Evolutionary conservation across 2,329 filamentous ascomycete species (phyloP).

Genomic region (Aspergillus sp.): DNA sequence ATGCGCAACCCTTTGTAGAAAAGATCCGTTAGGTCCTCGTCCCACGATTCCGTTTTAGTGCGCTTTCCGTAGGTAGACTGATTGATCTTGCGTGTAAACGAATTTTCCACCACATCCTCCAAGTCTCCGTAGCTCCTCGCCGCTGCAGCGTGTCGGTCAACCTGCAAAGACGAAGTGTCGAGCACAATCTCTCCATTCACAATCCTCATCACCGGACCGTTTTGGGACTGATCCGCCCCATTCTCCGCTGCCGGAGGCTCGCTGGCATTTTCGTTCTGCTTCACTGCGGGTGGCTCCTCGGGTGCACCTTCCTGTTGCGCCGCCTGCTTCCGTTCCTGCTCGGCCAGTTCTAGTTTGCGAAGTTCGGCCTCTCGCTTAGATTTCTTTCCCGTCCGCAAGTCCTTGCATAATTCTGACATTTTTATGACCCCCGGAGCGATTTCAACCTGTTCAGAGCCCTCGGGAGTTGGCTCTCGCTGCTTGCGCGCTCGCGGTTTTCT

Average conservation of each 20-base stretch:
- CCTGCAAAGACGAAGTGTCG: conserved; percentile 51
- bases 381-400: conserved; percentile 54
- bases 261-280: conserved; percentile 29
- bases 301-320: conserved; percentile 35
- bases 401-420: conserved; percentile 59
- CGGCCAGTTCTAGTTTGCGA: conserved; percentile 56
- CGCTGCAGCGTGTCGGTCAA: conserved; percentile 57
- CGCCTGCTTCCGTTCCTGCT: conserved; percentile 47
- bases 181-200: conserved; percentile 60
- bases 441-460: conserved; percentile 48
- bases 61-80: conserved; percentile 48
- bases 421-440: conserved; percentile 56
- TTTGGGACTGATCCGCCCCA: conserved; percentile 24
- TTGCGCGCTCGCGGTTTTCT: conserved; percentile 29
- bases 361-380: conserved; percentile 59
- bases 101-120: conserved; percentile 47
- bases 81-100: conserved; percentile 48
- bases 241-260: conserved; percentile 20
- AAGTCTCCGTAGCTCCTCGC: conserved; percentile 47
- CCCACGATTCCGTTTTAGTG: conserved; percentile 57
- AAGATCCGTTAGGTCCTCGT: conserved; percentile 56
- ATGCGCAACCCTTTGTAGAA: conserved; percentile 63
- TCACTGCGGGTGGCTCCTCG: conserved; percentile 20
- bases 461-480: conserved; percentile 45
- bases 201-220: conserved; percentile 51